Base-by-base conservation (phyloP, 2,329 filamentous ascomycete genomes). In the Tolypocladium cylindrosporum region DNA sequence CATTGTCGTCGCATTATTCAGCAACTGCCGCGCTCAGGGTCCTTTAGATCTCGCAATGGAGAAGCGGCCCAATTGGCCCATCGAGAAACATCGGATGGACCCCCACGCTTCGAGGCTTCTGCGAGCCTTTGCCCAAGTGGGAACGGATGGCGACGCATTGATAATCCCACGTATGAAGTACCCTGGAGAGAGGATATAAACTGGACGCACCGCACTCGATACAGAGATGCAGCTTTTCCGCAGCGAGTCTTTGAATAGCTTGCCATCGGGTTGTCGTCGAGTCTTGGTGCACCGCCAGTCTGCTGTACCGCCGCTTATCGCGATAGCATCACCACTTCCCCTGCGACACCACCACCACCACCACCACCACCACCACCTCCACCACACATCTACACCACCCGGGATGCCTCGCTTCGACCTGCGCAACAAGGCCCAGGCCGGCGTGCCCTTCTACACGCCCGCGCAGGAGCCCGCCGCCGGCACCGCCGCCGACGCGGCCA, bases 391-490 rank as follows among this genome's bases (percentile, higher is more conserved):
- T 11, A 13, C 45, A 11, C 11, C 31, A 1, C 31, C 19, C 11
- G 13, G 19, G 31, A 52, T 52, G 48, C 31, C 48, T 52, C 57
- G 41, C 1, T 59, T 61, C 45, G 62, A 65, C 37, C 58, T 66
- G 21, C 59, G 64, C 50, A 74, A 71, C 66, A 71, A 75, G 61
- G 67, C 72, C 55, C 79, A 78, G 11, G 62, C 71, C 4, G 77
- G 76, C 62, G 73, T 74, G 53, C 74, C 80, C 53, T 84, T 73
- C 69, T 84, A 75, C 69, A 83, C 80, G 2, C 81, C 81, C n/a
- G 74, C 69, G 0, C 81, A 84, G 68, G 67, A 72, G 2, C 80
- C 80, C 11, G 73, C 79, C 0, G 72, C 75, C n/a, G 81, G 79
- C 58, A 77, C 79, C 10, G 72, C 79, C 13, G 62, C 77, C 16